Evolutionary conservation across 371 early-diverging fungal genomes (phyloP).

Genomic region (Nosema granulosis): DNA sequence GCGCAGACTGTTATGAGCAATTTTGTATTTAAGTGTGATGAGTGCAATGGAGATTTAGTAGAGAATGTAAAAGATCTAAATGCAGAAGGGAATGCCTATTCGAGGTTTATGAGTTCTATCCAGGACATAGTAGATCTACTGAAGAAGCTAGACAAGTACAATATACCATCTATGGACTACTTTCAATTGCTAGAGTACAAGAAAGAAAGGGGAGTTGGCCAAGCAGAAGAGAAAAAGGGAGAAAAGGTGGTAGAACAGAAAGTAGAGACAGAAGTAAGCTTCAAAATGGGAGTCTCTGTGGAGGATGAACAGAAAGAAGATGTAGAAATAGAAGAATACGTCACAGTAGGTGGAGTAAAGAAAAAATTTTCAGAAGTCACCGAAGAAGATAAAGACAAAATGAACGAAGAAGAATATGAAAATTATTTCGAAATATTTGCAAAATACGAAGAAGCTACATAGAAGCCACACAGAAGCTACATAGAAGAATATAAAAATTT

Average conservation of each 20-base stretch:
- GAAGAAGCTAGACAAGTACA: slow-evolving; percentile 62
- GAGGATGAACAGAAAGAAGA: background rate
- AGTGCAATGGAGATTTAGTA: slow-evolving; percentile 63
- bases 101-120: slow-evolving; percentile 57
- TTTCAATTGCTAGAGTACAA: slow-evolving; percentile 60
- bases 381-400: slow-evolving; percentile 66
- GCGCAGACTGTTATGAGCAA: slow-evolving; percentile 62
- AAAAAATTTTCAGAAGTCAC: slow-evolving; percentile 65
- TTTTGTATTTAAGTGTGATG: slow-evolving; percentile 64
- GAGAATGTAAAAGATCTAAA: slow-evolving; percentile 53
- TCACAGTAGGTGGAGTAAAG: slow-evolving; percentile 59
- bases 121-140: slow-evolving; percentile 57
- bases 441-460: slow-evolving; percentile 25
- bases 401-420: slow-evolving; percentile 67
- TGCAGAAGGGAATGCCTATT: slow-evolving; percentile 40
- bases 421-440: slow-evolving; percentile 66
- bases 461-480: background rate
- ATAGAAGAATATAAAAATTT: background rate
- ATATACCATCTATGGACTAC: slow-evolving; percentile 62
- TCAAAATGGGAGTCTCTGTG: background rate
- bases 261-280: background rate
- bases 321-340: slow-evolving; percentile 21
- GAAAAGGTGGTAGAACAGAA: background rate
- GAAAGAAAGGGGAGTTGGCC: slow-evolving; percentile 29
- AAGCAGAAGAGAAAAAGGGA: slow-evolving; percentile 17